These are phyloP conservation scores for Mycena kentingensis DNA, from an alignment of 768 basidiomycete species.

Conservation along the genomic window DNA sequence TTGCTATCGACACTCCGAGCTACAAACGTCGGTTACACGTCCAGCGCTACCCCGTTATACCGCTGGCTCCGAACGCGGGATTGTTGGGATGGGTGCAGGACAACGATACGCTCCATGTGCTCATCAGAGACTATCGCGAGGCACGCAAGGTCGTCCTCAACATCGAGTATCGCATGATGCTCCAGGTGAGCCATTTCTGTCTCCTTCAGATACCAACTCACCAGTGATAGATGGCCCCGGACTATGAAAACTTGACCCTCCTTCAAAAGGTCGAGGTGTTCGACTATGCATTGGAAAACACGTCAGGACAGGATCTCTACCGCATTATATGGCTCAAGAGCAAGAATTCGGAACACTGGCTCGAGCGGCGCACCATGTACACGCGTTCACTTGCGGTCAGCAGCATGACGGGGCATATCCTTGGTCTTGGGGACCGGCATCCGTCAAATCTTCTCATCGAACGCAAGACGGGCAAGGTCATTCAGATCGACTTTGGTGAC, in stretches of 20 bases:
- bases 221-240: constrained; percentile 88
- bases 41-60: constrained; percentile 89
- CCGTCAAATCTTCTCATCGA: constrained; percentile 94
- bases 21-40: constrained; percentile 97
- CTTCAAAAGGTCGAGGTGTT: constrained; percentile 99
- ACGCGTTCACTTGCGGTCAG: constrained; percentile 94
- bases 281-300: constrained; percentile 97
- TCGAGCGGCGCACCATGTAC: constrained; percentile 94
- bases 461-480: constrained; percentile 88
- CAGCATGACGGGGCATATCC: constrained; percentile 98
- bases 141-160: constrained; percentile 95
- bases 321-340: constrained; percentile 96
- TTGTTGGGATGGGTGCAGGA: constrained; percentile 94
- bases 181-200: constrained; percentile 64
- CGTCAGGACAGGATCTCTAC: constrained; percentile 97
- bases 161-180: constrained; percentile 98
- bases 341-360: constrained; percentile 94
- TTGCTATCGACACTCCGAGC: constrained; percentile 90
- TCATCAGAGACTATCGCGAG: constrained; percentile 95
- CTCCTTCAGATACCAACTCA: constrained; percentile 2
- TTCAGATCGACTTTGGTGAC: constrained; percentile 97
- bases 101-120: constrained; percentile 92
- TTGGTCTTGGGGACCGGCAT: constrained; percentile 96
- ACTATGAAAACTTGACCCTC: constrained; percentile 91
- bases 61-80: constrained; percentile 94